Evolutionary conservation across 768 basidiomycete species (phyloP), one percentile per base, ranked within the genome.

Genomic region (Lentinula edodes): DNA sequence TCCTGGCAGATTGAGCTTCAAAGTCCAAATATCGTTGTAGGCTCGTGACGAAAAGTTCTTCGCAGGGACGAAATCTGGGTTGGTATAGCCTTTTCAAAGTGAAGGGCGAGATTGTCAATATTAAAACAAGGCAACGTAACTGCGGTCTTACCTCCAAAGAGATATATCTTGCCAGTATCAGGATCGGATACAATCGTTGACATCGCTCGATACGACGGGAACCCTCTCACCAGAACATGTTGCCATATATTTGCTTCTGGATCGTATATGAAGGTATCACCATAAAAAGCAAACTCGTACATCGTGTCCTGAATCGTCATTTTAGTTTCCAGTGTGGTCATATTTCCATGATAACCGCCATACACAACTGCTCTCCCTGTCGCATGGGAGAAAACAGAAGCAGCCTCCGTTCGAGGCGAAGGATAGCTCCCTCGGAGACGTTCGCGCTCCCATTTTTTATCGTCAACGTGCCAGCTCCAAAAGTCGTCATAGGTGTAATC

Each of bases 191-290:
- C 55, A 35, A 72, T 63, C 45, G 62, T 43, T 16, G 68, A 45
- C 41, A 64, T 64, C 3, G 71, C 72, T 41, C 71, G 67, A 56
- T 73, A 73, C n/a, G 69, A 70, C 12, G 72, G 71, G 63, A 72
- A 71, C 52, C 70, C 70, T 15, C 64, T 61, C 6, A 67, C 57
- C 50, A 72, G 51, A 34, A 72, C 70, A 20, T 73, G 72, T 58
- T 68, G 63, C 71, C 71, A 72, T 4, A 43, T 32, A 23, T 28
- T 60, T 57, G 35, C 65, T 15, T 43, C 39, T 8, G 63, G 68
- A 35, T 62, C 57, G 51, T 43, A 64, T 15, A 70, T 58, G 63
- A 70, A 72, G 2, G 72, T 69, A 58, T 73, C 72, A 23, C 68
- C 69, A 62, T 64, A 73, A 63, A 70, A 73, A 32, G 66, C 52